Evolutionary conservation across 805 yeast genomes (phyloP).

Genomic region (Pichia paraexigua): DNA sequence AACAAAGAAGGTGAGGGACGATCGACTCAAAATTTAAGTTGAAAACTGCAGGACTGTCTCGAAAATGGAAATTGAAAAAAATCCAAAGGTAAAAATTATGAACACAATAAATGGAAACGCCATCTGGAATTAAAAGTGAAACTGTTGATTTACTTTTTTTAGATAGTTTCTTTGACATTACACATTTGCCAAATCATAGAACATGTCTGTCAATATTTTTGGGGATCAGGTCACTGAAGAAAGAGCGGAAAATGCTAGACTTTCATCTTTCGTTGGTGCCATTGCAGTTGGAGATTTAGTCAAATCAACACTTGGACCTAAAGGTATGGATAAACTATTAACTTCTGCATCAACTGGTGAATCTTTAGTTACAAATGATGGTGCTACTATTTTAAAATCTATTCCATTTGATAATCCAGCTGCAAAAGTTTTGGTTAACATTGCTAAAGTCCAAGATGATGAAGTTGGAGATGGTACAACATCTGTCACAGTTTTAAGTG

Average conservation of each 20-base stretch:
- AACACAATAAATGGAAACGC: neutral
- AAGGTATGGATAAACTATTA: slow-evolving; percentile 95
- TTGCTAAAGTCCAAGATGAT: slow-evolving; percentile 94
- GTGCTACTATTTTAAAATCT: slow-evolving; percentile 91
- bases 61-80: neutral
- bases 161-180: neutral
- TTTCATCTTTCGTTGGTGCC: slow-evolving; percentile 96
- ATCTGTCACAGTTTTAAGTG: slow-evolving; percentile 83
- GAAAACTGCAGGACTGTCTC: neutral
- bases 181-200: neutral
- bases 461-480: slow-evolving; percentile 99
- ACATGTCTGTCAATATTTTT: slow-evolving; percentile 80
- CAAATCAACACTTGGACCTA: slow-evolving; percentile 91
- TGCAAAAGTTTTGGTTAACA: slow-evolving; percentile 90
- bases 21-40: neutral
- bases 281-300: slow-evolving; percentile 98
- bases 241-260: slow-evolving; percentile 95
- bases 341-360: slow-evolving; percentile 78
- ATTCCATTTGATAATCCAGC: slow-evolving; percentile 97
- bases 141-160: neutral
- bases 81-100: neutral
- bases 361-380: slow-evolving; percentile 89
- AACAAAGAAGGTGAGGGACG: neutral
- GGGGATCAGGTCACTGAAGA: slow-evolving; percentile 98
- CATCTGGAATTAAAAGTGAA: neutral